Evolutionary conservation across 2,329 filamentous ascomycete genomes (phyloP), one percentile per base, ranked within the genome.

Genomic region (Aspergillus sp.): DNA sequence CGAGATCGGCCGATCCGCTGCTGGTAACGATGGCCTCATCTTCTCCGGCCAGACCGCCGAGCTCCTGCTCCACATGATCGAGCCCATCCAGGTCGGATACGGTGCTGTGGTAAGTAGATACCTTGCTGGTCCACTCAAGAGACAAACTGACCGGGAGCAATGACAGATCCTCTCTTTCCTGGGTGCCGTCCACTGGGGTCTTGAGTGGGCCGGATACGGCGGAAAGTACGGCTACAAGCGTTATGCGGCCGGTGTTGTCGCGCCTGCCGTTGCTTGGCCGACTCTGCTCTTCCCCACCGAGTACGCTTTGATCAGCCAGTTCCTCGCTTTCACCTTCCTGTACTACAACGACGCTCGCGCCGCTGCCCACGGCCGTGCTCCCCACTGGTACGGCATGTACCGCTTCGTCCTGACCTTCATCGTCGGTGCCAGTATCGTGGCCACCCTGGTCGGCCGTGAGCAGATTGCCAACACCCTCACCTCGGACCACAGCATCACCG

Each of bases 381-480:
- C 93, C 24, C 73, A 82, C 42, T 97, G 93, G 93, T 97, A 96
- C 75, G 84, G 83, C 60, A 90, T 88, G 53, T 97, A 97, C 80
- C 91, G 94, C 36, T 97, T 96, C 76, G 88, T 96, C 9, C 82
- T 97, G 67, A 97, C 94, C 2, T 94, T 93, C 74, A 84, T 97
- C 61, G 93, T 96, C 29, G 93, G 94, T 45, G 81, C 86, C 49
- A 88, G 90, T 63, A 94, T 97, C 66, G 87, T 95, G 47, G 79
- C 91, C 67, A 94, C 86, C 63, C 80, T 97, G 65, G 84, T 97
- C 63, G 92, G 91, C 46, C 87, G 93, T 62, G 90, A 92, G 69
- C 89, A 93, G 78, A 87, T 96, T 66, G 82, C 81, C 56, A 70
- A 71, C 62, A 72, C 65, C 60, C 56, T 71, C 51, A 58, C 59